A percentile compares a stretch with the other conserved stretches of the same genome.
Conservation (phyloP, 345 rosid genomes). For the Aquilaria yunnanensis region DNA sequence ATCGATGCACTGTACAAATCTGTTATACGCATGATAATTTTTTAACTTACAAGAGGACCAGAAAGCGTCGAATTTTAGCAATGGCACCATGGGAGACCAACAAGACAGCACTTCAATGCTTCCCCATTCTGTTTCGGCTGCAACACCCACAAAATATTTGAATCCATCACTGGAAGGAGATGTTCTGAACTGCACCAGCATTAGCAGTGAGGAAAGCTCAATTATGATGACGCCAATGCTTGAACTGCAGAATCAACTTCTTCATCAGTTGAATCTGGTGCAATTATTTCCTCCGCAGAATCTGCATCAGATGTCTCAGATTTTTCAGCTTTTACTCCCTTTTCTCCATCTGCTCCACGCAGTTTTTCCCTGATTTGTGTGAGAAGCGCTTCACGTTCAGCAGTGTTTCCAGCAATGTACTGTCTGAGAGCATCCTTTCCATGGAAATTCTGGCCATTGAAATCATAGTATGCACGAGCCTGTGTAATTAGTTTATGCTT, state of each 20-base stretch:
- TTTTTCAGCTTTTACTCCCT: slow-evolving; percentile 17
- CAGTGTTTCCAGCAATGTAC: slow-evolving; percentile 42
- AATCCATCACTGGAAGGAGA: background rate
- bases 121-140: no score
- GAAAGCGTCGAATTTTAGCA: no score
- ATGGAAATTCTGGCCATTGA: slow-evolving; percentile 41
- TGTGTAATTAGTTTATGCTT: slow-evolving; percentile 63
- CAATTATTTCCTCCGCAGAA: slow-evolving; percentile 23
- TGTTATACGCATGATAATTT: background rate
- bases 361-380: slow-evolving; percentile 59
- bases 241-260: slow-evolving; percentile 59
- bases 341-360: slow-evolving; percentile 19
- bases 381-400: slow-evolving; percentile 52
- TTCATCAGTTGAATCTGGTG: slow-evolving; percentile 61
- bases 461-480: slow-evolving; percentile 41
- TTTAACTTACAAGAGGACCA: background rate
- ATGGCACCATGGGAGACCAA: no score
- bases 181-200: slow-evolving; percentile 8
- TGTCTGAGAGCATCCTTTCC: slow-evolving; percentile 79
- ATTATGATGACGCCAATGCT: slow-evolving; percentile 15
- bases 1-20: background rate
- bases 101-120: no score
- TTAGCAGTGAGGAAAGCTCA: slow-evolving; percentile 3
- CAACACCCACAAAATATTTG: no score
- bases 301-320: slow-evolving; percentile 23